Percentiles rank a stretch among this genome's conserved stretches.
Conservation (phyloP, 1,139 yeast species). For the Oligophagozyma castellii region DNA sequence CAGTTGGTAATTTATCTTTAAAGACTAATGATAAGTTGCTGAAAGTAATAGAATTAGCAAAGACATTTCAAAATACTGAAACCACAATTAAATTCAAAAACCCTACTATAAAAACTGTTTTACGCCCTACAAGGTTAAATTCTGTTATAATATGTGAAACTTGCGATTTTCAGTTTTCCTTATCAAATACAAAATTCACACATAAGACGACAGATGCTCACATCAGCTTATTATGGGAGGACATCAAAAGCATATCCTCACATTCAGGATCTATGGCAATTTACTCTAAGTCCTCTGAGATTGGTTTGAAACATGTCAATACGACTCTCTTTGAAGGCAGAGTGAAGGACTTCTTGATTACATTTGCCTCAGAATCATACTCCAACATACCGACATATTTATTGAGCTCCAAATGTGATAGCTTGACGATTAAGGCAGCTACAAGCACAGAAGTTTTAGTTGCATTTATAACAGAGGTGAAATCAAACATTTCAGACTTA, state of each 20-base stretch:
- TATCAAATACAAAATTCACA: conserved; percentile 18
- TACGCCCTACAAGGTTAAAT: conserved; percentile 9
- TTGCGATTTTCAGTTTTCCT: conserved; percentile 13
- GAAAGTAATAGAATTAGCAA: neutral
- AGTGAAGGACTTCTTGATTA: conserved; percentile 9
- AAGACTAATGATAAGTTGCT: conserved; percentile 12
- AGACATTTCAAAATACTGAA: conserved; percentile 1
- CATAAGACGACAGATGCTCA: conserved; percentile 22
- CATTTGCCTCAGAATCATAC: conserved; percentile 12
- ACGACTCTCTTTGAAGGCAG: conserved; percentile 11
- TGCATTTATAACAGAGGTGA: conserved; percentile 8
- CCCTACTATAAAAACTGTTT: neutral
- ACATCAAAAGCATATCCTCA: conserved; percentile 11
- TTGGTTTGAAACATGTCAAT: conserved; percentile 11
- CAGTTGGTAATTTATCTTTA: conserved; percentile 14
- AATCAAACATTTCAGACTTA: conserved; percentile 5
- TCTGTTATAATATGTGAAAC: conserved; percentile 10
- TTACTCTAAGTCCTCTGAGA: conserved; percentile 12
- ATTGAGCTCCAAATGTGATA: conserved; percentile 10
- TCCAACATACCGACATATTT: conserved; percentile 9
- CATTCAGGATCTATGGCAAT: conserved; percentile 15
- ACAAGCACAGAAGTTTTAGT: conserved; percentile 11
- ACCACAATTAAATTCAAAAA: neutral
- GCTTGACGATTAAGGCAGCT: conserved; percentile 13
- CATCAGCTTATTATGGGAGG: conserved; percentile 12